These are phyloP conservation scores for Coemansia sp. DNA, from an alignment of 192 early-diverging fungal species.

Conservation along the genomic window DNA sequence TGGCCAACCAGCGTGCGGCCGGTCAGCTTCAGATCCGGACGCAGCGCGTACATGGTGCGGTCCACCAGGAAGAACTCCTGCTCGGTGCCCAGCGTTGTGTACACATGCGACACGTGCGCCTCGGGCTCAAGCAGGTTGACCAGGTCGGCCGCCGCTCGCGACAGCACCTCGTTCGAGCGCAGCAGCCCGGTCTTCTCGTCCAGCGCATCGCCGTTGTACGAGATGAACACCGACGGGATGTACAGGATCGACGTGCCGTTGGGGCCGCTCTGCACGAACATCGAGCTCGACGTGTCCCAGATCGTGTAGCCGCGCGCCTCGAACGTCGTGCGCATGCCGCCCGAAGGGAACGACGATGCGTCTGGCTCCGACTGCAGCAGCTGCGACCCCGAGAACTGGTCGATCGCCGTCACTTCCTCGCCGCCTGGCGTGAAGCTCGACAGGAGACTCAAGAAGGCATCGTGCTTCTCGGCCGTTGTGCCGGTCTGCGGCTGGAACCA, in stretches of 20 bases:
- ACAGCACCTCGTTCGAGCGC: slow-evolving; percentile 85
- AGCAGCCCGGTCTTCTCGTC: slow-evolving; percentile 98
- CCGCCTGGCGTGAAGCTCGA: slow-evolving; percentile 76
- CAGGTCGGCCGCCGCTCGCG: slow-evolving; percentile 76
- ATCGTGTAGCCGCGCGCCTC: slow-evolving; percentile 99
- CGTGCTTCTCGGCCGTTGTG: slow-evolving; percentile 99
- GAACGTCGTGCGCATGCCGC: slow-evolving; percentile 96
- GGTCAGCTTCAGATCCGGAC: slow-evolving; percentile 94
- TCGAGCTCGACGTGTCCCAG: slow-evolving; percentile 95
- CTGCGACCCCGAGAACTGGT: slow-evolving; percentile 96
- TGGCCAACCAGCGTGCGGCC: slow-evolving; percentile 92
- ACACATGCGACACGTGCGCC: slow-evolving; percentile 75
- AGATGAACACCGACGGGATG: slow-evolving; percentile 97
- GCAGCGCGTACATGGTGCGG: slow-evolving; percentile 87
- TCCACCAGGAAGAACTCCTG: slow-evolving; percentile 99
- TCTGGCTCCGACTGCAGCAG: slow-evolving; percentile 98
- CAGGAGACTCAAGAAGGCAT: slow-evolving; percentile 92
- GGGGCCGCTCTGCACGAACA: slow-evolving; percentile 92
- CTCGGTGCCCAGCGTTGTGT: slow-evolving; percentile 93
- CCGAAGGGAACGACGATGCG: slow-evolving; percentile 98
- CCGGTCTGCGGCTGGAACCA: slow-evolving; percentile 99
- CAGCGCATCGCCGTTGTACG: slow-evolving; percentile 98
- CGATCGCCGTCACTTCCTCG: slow-evolving; percentile 84
- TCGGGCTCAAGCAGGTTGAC: slow-evolving; percentile 71
- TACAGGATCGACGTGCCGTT: slow-evolving; percentile 93